Percentiles rank a stretch among this genome's conserved stretches.
Evolutionary conservation across 2,329 filamentous ascomycete genomes (phyloP).

Genomic region (Pleurostoma richardsiae): DNA sequence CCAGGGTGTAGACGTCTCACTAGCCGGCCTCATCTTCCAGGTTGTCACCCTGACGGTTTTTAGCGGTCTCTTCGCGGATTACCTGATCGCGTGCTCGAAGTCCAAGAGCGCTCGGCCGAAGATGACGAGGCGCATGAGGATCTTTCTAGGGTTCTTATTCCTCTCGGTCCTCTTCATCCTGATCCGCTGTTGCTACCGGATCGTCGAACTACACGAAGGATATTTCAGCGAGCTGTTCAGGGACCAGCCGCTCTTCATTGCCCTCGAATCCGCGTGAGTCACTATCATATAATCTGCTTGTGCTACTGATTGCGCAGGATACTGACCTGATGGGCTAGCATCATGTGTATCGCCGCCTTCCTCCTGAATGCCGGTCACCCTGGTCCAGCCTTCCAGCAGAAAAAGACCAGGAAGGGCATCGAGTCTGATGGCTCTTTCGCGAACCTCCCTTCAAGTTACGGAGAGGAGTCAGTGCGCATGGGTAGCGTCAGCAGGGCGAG

Average conservation of each 20-base stretch:
- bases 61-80: constrained; percentile 32
- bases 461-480: no score
- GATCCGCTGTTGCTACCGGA: constrained; percentile 51
- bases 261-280: constrained; percentile 33
- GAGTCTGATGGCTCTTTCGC: no score
- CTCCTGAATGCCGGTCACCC: no score
- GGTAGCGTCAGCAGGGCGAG: no score
- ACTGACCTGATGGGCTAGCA: no score
- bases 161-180: constrained; percentile 51
- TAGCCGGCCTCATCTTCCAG: constrained; percentile 47
- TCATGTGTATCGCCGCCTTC: no score
- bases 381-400: no score
- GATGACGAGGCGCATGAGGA: constrained; percentile 26
- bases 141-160: constrained; percentile 45
- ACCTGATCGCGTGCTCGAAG: constrained; percentile 20
- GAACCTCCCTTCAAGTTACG: no score
- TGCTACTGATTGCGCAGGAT: no score
- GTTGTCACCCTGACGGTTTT: constrained; percentile 43
- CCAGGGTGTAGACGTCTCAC: constrained; percentile 40
- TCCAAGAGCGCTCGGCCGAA: background rate
- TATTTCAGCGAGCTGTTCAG: constrained; percentile 40
- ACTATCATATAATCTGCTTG: no score
- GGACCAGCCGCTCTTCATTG: constrained; percentile 41
- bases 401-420: no score
- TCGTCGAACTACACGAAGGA: constrained; percentile 53